Evolutionary conservation across 768 basidiomycete genomes (phyloP).

Genomic region (Hygrophorus pudorinus): DNA sequence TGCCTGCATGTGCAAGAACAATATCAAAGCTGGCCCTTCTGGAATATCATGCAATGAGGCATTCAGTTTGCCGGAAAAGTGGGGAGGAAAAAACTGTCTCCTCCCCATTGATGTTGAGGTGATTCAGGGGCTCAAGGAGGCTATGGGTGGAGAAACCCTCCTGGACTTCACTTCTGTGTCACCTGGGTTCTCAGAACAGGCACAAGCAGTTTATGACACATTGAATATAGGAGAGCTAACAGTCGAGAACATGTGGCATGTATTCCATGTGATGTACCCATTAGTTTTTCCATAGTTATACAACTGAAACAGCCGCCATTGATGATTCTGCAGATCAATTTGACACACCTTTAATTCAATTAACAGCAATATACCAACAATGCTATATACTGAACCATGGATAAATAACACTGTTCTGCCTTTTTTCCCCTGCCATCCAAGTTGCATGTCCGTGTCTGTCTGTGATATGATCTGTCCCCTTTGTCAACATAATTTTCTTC

Average conservation of each 20-base stretch:
- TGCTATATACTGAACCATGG: too few species aligned
- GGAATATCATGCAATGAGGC: too few species aligned
- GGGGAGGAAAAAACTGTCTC: slow-evolving; percentile 13
- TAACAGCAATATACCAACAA: too few species aligned
- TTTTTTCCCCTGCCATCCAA: too few species aligned
- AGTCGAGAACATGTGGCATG: slow-evolving; percentile 13
- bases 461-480: too few species aligned
- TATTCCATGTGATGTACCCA: slow-evolving; percentile 13
- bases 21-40: background rate
- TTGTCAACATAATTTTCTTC: too few species aligned
- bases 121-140: slow-evolving; percentile 14
- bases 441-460: too few species aligned
- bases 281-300: background rate
- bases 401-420: too few species aligned
- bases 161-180: slow-evolving; percentile 13
- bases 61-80: slow-evolving; percentile 3
- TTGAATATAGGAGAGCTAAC: slow-evolving; percentile 9
- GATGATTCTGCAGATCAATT: too few species aligned
- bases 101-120: slow-evolving; percentile 12
- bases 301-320: too few species aligned
- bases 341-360: too few species aligned
- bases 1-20: too few species aligned
- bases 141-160: slow-evolving; percentile 14
- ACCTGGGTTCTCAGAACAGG: slow-evolving; percentile 10
- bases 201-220: slow-evolving; percentile 8